phyloP scores from a whole-genome alignment of 495 filamentous ascomycete species.

The Pseudomonodictys pantanalensis region DNA sequence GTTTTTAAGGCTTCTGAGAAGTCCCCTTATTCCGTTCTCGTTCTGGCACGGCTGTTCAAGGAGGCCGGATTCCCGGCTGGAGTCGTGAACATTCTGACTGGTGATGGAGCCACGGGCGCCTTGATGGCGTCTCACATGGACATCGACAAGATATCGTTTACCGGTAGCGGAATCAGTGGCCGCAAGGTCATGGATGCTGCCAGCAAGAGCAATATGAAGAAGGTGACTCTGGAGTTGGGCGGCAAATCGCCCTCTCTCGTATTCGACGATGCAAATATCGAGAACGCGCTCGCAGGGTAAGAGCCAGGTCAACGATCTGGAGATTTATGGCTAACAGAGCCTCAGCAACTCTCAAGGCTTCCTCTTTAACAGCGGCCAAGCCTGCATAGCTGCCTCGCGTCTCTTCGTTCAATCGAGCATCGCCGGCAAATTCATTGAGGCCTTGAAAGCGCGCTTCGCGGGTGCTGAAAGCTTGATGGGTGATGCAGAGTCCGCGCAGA shows the following conservation, averaged over 20 bases:
- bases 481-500: slow-evolving; percentile 45
- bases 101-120: slow-evolving; percentile 41
- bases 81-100: slow-evolving; percentile 60
- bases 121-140: slow-evolving; percentile 36
- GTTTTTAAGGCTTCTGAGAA: slow-evolving; percentile 41
- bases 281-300: slow-evolving; percentile 15
- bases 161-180: slow-evolving; percentile 38
- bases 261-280: slow-evolving; percentile 51
- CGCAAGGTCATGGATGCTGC: slow-evolving; percentile 39
- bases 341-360: slow-evolving; percentile 50
- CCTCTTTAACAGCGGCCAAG: slow-evolving; percentile 60
- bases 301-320: not conserved
- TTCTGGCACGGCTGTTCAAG: slow-evolving; percentile 34
- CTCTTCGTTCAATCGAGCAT: slow-evolving; percentile 55
- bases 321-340: slow-evolving; percentile 50
- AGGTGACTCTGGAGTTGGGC: slow-evolving; percentile 58
- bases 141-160: slow-evolving; percentile 40
- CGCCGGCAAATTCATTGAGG: slow-evolving; percentile 58
- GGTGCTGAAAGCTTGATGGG: slow-evolving; percentile 50
- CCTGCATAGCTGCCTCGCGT: slow-evolving; percentile 57
- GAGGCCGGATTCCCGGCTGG: slow-evolving; percentile 46
- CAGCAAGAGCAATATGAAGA: slow-evolving; percentile 37
- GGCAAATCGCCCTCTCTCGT: slow-evolving; percentile 65
- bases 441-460: slow-evolving; percentile 50
- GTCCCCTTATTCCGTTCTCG: slow-evolving; percentile 31